These are phyloP conservation scores for Mucor piriformis DNA, from an alignment of 371 early-diverging fungal species.

Conservation along the genomic window DNA sequence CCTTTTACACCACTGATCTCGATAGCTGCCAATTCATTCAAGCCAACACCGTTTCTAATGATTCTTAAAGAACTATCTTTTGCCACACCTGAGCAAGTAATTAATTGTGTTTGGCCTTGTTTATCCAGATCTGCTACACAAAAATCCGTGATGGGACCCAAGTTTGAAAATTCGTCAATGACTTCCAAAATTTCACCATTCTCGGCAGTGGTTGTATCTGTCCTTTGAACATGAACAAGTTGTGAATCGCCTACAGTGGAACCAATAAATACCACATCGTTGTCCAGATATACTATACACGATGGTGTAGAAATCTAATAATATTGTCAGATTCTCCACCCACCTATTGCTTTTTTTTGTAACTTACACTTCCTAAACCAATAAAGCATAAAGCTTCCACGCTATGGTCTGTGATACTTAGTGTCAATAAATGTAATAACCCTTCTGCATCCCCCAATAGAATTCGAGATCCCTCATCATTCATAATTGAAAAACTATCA, in stretches of 20 bases:
- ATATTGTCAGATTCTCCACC: not conserved
- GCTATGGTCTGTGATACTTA: slow-evolving; percentile 15
- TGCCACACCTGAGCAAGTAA: slow-evolving; percentile 85
- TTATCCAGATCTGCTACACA: slow-evolving; percentile 81
- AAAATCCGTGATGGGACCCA: slow-evolving; percentile 89
- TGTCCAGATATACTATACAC: slow-evolving; percentile 74
- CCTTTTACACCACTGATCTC: slow-evolving; percentile 73
- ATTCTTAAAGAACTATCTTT: slow-evolving; percentile 81
- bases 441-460: slow-evolving; percentile 82
- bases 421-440: slow-evolving; percentile 54
- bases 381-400: slow-evolving; percentile 35
- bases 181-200: slow-evolving; percentile 36
- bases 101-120: slow-evolving; percentile 75
- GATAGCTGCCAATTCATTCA: slow-evolving; percentile 70
- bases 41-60: slow-evolving; percentile 90
- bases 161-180: slow-evolving; percentile 70
- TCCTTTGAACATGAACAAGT: slow-evolving; percentile 60
- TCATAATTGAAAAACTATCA: slow-evolving; percentile 52
- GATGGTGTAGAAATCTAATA: slow-evolving; percentile 65
- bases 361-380: slow-evolving; percentile 29
- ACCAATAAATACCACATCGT: slow-evolving; percentile 81
- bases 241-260: slow-evolving; percentile 88
- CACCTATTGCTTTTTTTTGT: not conserved
- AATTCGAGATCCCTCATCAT: slow-evolving; percentile 61
- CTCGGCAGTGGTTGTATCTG: slow-evolving; percentile 22